phyloP scores from a whole-genome alignment of 2,329 filamentous ascomycete genomes.

The Sarocladiaceae sp. region DNA sequence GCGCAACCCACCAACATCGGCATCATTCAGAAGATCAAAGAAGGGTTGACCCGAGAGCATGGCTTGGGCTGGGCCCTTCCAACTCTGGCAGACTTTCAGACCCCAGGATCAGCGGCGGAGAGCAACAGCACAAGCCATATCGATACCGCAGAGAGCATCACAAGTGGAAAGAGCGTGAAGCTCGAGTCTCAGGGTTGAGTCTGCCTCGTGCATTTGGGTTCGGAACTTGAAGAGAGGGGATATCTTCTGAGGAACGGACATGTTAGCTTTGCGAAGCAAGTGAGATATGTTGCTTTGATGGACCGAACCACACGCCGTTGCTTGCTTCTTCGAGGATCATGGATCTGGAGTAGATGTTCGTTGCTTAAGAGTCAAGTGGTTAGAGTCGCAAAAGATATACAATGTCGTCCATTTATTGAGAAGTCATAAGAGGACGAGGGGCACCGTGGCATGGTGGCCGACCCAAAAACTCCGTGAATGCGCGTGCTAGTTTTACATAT shows the following conservation, averaged over 20 bases:
- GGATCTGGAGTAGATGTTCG: too few relatives aligned
- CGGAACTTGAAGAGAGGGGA: not conserved
- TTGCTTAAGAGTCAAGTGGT: too few relatives aligned
- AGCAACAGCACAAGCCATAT: slow-evolving; percentile 1
- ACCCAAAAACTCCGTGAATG: slow-evolving; percentile 7
- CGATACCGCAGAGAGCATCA: not conserved
- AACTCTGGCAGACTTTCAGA: slow-evolving; percentile 9
- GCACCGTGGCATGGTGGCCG: not conserved
- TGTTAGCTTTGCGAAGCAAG: too few relatives aligned
- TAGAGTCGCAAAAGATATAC: too few relatives aligned
- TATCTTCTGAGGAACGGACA: not conserved
- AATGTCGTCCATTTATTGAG: too few relatives aligned
- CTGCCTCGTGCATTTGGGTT: too few relatives aligned
- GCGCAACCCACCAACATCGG: not conserved
- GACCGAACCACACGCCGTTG: too few relatives aligned
- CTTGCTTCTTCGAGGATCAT: too few relatives aligned
- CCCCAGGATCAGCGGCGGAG: too few relatives aligned
- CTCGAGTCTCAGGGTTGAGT: not conserved
- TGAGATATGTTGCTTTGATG: too few relatives aligned
- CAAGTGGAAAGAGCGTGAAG: slow-evolving; percentile 8
- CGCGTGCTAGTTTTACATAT: slow-evolving; percentile 7
- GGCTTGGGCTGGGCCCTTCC: slow-evolving; percentile 6
- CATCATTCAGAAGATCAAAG: slow-evolving; percentile 2
- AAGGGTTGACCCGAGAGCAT: not conserved
- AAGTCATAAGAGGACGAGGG: too few relatives aligned